Conservation (phyloP, 768 basidiomycete species). For the Tricholoma bakamatsutake region DNA sequence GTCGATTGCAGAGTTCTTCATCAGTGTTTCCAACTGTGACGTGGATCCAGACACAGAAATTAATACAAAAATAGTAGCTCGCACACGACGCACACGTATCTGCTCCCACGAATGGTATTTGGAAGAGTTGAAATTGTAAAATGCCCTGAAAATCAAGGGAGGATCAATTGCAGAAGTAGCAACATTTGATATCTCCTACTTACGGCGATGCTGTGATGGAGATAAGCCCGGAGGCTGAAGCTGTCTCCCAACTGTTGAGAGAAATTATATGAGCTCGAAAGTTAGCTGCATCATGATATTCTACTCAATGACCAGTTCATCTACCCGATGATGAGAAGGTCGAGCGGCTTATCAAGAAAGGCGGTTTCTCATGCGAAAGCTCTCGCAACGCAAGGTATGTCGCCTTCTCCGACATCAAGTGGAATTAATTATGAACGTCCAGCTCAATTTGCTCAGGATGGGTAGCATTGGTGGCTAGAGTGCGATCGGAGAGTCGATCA, state of each 20-base stretch:
- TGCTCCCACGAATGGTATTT: constrained; percentile 79
- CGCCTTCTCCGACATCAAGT: constrained; percentile 63
- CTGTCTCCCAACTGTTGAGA: constrained; percentile 64
- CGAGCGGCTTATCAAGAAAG: constrained; percentile 66
- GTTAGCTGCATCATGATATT: constrained; percentile 7
- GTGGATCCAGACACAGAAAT: constrained; percentile 1
- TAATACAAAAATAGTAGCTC: constrained; percentile 2
- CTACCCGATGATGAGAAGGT: constrained; percentile 64
- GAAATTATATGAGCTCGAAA: not conserved
- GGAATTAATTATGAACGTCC: constrained; percentile 68
- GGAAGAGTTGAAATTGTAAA: constrained; percentile 80
- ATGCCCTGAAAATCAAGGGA: constrained; percentile 43
- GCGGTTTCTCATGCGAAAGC: constrained; percentile 53
- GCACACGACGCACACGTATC: constrained; percentile 50
- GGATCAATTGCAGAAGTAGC: not conserved
- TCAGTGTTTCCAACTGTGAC: constrained; percentile 52
- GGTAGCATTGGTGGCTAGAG: constrained; percentile 68
- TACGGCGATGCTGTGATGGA: constrained; percentile 53
- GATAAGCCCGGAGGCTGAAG: constrained; percentile 67
- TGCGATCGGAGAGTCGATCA: constrained; percentile 46
- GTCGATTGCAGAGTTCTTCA: constrained; percentile 77
- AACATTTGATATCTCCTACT: constrained; percentile 8
- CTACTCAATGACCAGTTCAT: constrained; percentile 71
- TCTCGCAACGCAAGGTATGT: constrained; percentile 54
- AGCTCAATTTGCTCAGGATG: constrained; percentile 54